Percentiles rank a stretch among this genome's conserved stretches.
These are phyloP conservation scores for Metrosideros polymorpha DNA, from an alignment of 441 rosid species.

Conservation along the genomic window DNA sequence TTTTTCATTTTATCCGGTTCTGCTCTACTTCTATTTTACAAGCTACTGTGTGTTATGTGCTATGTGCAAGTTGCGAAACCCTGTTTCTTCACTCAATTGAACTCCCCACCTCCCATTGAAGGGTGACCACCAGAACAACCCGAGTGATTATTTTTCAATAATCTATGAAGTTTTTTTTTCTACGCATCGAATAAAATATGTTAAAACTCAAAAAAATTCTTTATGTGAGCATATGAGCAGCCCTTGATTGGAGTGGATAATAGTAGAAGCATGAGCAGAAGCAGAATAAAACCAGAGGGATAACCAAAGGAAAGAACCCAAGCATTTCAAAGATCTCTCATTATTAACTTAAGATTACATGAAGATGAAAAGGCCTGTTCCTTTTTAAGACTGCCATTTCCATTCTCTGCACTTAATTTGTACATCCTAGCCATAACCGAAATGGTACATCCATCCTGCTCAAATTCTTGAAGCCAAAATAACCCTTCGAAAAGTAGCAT, in stretches of 20 bases:
- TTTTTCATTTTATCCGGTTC: no score
- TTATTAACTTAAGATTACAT: not conserved
- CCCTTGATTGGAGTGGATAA: not conserved
- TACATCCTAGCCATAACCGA: not conserved
- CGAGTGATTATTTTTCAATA: not conserved
- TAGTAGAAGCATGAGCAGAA: not conserved
- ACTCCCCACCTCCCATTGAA: no score
- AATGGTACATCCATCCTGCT: not conserved
- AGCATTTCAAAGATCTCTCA: not conserved
- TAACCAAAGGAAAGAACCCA: not conserved
- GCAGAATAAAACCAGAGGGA: not conserved
- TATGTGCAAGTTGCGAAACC: no score
- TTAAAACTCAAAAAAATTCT: not conserved
- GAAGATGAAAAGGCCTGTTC: not conserved
- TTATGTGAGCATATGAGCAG: not conserved
- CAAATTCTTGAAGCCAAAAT: not conserved
- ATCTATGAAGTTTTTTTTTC: not conserved
- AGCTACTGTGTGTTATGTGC: no score
- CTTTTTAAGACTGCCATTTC: not conserved
- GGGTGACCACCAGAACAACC: no score
- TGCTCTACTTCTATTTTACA: no score
- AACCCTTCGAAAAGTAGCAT: not conserved
- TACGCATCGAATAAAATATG: not conserved
- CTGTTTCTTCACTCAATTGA: no score
- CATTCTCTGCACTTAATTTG: not conserved